Percentiles rank a stretch among this genome's conserved stretches.
Conservation (phyloP, 345 rosid genomes). For the Acer yangbiense region DNA sequence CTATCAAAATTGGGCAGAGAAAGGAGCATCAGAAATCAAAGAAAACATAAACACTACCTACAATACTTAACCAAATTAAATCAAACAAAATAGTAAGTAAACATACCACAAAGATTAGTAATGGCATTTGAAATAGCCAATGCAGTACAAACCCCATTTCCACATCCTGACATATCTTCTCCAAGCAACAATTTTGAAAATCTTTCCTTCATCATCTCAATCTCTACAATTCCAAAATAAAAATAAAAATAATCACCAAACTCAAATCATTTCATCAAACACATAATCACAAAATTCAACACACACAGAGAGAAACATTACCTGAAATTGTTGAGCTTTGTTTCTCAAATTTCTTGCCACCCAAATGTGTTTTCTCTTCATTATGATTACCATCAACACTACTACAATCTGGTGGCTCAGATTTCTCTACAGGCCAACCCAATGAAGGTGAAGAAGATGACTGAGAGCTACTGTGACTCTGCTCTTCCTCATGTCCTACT, state of each 20-base stretch:
- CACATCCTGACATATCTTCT: slow-evolving; percentile 99
- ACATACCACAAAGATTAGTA: slow-evolving; percentile 94
- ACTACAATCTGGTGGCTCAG: slow-evolving; percentile 47
- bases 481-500: slow-evolving; percentile 49
- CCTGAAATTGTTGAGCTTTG: slow-evolving; percentile 65
- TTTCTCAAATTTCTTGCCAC: slow-evolving; percentile 41
- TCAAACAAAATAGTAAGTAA: background rate
- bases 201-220: slow-evolving; percentile 98
- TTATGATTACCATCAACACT: slow-evolving; percentile 35
- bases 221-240: slow-evolving; percentile 39
- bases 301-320: slow-evolving; percentile 18
- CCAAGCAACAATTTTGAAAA: slow-evolving; percentile 93
- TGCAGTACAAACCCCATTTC: slow-evolving; percentile 94
- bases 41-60: background rate
- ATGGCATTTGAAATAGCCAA: slow-evolving; percentile 94
- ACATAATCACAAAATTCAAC: slow-evolving; percentile 3
- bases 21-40: slow-evolving; percentile 18
- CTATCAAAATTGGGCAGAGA: slow-evolving; percentile 33
- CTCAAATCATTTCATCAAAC: slow-evolving; percentile 7
- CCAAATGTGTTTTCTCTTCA: slow-evolving; percentile 34
- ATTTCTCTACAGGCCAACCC: slow-evolving; percentile 47
- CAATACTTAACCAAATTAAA: background rate
- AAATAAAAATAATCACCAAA: too few species aligned
- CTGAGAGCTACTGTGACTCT: slow-evolving; percentile 61
- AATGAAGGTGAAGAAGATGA: slow-evolving; percentile 59